These are phyloP conservation scores for Solanum pennellii DNA, from an alignment of 257 asterid genomes.

Conservation along the genomic window DNA sequence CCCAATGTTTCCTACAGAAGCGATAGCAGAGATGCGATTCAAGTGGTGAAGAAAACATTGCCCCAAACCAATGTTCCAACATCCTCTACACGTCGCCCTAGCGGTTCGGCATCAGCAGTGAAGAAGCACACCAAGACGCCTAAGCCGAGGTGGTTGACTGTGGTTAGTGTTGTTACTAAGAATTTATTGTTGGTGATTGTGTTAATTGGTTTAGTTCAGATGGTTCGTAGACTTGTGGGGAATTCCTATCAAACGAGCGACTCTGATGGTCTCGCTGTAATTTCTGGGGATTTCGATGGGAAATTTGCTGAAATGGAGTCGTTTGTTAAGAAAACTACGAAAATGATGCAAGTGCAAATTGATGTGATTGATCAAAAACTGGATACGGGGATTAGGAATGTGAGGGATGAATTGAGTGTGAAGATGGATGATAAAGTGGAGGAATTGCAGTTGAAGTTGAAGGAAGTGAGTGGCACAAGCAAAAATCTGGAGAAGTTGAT, in stretches of 20 bases:
- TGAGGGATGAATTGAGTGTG: conserved; percentile 42
- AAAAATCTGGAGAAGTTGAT: conserved; percentile 56
- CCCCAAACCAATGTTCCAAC: conserved; percentile 5
- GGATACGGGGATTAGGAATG: conserved; percentile 29
- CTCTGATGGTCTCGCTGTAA: conserved; percentile 16
- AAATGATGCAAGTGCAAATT: conserved; percentile 81
- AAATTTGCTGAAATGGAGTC: conserved; percentile 45
- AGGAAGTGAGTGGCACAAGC: conserved; percentile 44
- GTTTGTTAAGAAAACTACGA: conserved; percentile 39
- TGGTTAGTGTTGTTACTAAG: conserved; percentile 43
- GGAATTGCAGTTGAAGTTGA: conserved; percentile 41
- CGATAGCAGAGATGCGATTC: conserved; percentile 13
- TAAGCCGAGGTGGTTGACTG: conserved; percentile 70
- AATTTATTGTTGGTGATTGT: conserved; percentile 39
- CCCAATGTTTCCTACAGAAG: conserved; percentile 5
- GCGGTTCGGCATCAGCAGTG: conserved; percentile 13
- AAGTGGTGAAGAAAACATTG: conserved; percentile 17
- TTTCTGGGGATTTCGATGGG: conserved; percentile 50
- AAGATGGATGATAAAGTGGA: conserved; percentile 31
- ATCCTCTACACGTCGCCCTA: conserved; percentile 18
- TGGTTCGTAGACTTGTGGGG: conserved; percentile 33
- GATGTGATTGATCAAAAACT: conserved; percentile 47
- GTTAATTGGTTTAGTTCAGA: conserved; percentile 39
- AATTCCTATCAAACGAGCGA: conserved; percentile 9
- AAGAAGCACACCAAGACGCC: conserved; percentile 11